These are phyloP conservation scores for Aspergillus baeticus DNA, from an alignment of 495 filamentous ascomycete species.

Conservation along the genomic window DNA sequence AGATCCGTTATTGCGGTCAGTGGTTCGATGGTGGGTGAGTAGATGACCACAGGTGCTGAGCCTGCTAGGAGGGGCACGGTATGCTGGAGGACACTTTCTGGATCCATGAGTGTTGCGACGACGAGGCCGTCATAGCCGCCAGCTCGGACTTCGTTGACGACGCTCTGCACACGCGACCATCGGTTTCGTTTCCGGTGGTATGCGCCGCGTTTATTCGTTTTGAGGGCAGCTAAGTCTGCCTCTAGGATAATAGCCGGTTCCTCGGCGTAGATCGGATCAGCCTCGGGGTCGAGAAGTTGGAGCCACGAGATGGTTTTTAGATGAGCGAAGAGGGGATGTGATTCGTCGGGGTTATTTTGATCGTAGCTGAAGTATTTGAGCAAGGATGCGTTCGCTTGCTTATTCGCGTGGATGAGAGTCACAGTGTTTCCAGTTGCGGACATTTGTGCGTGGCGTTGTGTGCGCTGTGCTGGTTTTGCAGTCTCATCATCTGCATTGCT, in stretches of 20 bases:
- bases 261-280: constrained; percentile 66
- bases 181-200: constrained; percentile 85
- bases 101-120: constrained; percentile 77
- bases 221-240: constrained; percentile 59
- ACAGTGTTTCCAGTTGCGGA: constrained; percentile 73
- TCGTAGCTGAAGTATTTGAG: constrained; percentile 88
- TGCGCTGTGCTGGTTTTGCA: background rate
- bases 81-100: constrained; percentile 68
- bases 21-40: constrained; percentile 74
- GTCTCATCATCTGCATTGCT: constrained; percentile 8
- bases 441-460: constrained; percentile 33
- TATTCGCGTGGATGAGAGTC: constrained; percentile 81
- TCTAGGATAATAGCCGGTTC: constrained; percentile 54
- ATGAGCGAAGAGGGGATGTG: constrained; percentile 78
- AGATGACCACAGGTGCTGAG: constrained; percentile 81
- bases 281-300: constrained; percentile 72
- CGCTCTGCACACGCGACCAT: constrained; percentile 63
- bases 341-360: constrained; percentile 58
- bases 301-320: constrained; percentile 87
- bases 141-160: constrained; percentile 68
- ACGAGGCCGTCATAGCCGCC: constrained; percentile 84
- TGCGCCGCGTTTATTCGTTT: constrained; percentile 71
- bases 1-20: constrained; percentile 71
- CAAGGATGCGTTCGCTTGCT: constrained; percentile 83
- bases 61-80: constrained; percentile 77